phyloP scores from a whole-genome alignment of 306 rosid genomes.

The Hippophae tibetana region DNA sequence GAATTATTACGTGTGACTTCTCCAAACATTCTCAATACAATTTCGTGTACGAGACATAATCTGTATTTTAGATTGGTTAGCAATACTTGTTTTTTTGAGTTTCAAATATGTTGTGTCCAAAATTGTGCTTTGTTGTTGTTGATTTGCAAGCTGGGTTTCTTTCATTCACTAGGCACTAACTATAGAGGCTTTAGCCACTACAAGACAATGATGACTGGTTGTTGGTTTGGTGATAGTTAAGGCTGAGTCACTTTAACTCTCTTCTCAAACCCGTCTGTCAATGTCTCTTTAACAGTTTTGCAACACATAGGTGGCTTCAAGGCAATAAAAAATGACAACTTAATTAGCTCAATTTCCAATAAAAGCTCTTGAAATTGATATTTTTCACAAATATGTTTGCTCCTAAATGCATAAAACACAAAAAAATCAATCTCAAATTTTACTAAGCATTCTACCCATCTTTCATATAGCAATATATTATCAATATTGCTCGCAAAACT shows the following conservation, averaged over 20 bases:
- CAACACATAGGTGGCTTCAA: conserved; percentile 37
- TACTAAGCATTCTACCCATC: conserved; percentile 26
- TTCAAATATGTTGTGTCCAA: no score
- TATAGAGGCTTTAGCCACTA: no score
- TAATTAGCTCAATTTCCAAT: conserved; percentile 37
- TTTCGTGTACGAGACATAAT: no score
- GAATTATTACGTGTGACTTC: no score
- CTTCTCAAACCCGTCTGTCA: conserved; percentile 46
- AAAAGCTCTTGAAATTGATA: conserved; percentile 44
- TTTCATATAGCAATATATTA: conserved; percentile 7
- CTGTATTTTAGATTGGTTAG: no score
- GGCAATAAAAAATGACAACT: conserved; percentile 36
- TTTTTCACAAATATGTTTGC: conserved; percentile 30
- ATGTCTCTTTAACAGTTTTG: conserved; percentile 30
- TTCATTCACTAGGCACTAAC: no score
- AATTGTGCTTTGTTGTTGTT: no score
- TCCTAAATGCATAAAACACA: conserved; percentile 53
- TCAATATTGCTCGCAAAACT: conserved; percentile 9
- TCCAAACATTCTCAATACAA: no score
- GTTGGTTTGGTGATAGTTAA: no score
- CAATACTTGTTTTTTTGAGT: no score
- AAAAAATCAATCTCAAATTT: conserved; percentile 20
- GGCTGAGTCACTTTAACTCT: conserved; percentile 22
- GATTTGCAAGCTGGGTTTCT: no score
- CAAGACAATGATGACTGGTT: no score